Conservation (phyloP, 2,329 filamentous ascomycete species). For the Monilinia vaccinii-corymbosi region DNA sequence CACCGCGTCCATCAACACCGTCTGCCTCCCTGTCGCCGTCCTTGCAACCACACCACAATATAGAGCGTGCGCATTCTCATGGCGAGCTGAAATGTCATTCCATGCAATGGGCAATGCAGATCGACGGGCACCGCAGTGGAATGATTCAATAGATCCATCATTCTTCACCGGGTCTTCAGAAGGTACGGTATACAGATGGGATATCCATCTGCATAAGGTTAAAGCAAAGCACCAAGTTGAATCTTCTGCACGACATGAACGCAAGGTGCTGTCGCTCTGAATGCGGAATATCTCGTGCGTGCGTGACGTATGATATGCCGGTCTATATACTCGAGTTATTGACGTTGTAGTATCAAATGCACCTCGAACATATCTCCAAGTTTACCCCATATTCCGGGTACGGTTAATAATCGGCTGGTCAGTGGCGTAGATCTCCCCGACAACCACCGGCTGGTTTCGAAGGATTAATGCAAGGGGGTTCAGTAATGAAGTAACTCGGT, state of each 20-base stretch:
- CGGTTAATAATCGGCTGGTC: neutral
- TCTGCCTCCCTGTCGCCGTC: neutral
- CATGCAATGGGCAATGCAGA: neutral
- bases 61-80: neutral
- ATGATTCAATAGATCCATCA: neutral
- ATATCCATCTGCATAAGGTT: no score
- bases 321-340: neutral
- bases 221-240: no score
- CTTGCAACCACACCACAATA: neutral
- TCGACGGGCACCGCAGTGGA: neutral
- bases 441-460: neutral
- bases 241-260: neutral
- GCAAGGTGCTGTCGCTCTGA: neutral
- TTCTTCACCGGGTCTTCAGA: no score
- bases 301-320: neutral
- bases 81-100: neutral
- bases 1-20: neutral
- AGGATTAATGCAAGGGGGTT: neutral
- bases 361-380: neutral
- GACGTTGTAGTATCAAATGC: neutral
- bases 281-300: neutral
- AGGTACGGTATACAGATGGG: no score
- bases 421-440: neutral
- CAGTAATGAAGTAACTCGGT: no score
- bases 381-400: neutral